Conservation (phyloP, 2,329 filamentous ascomycete species). For the Colletotrichum lindemuthianum region DNA sequence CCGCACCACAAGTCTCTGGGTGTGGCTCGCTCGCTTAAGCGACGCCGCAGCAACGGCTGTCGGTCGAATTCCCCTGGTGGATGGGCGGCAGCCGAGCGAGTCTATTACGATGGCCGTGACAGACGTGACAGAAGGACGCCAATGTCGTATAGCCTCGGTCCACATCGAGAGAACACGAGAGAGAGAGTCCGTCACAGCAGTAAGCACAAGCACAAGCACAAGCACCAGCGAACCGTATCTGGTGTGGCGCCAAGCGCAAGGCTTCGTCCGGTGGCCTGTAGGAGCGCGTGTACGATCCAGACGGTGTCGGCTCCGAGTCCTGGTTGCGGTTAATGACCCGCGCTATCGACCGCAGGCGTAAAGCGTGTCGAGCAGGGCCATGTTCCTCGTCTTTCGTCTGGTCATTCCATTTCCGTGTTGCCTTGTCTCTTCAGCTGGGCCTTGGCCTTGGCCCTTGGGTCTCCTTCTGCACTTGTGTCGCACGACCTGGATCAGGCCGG, state of each 20-base stretch:
- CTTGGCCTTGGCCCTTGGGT: neutral
- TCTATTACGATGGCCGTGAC: too few species aligned
- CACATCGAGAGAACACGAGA: too few species aligned
- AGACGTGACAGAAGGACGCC: too few species aligned
- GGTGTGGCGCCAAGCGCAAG: slow-evolving; percentile 29
- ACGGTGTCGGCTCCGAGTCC: slow-evolving; percentile 29
- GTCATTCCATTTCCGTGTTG: slow-evolving; percentile 18
- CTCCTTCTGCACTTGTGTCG: slow-evolving; percentile 17
- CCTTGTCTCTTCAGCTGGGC: slow-evolving; percentile 1
- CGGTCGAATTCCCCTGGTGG: too few species aligned
- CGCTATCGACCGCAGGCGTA: slow-evolving; percentile 30
- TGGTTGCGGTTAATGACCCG: slow-evolving; percentile 36
- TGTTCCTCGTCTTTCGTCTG: neutral
- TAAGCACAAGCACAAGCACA: too few species aligned
- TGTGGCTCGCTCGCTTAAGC: neutral
- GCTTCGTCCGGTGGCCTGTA: slow-evolving; percentile 14
- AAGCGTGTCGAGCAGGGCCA: slow-evolving; percentile 13
- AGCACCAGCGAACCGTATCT: slow-evolving; percentile 14
- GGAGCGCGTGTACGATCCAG: slow-evolving; percentile 21
- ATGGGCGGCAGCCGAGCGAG: too few species aligned
- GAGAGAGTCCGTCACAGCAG: too few species aligned
- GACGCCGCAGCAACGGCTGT: too few species aligned
- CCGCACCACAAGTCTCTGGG: slow-evolving; percentile 16
- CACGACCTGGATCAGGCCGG: slow-evolving; percentile 26
- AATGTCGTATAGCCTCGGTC: too few species aligned